Evolutionary conservation across 2,329 filamentous ascomycete species (phyloP).

Genomic region (Alternaria dauci): DNA sequence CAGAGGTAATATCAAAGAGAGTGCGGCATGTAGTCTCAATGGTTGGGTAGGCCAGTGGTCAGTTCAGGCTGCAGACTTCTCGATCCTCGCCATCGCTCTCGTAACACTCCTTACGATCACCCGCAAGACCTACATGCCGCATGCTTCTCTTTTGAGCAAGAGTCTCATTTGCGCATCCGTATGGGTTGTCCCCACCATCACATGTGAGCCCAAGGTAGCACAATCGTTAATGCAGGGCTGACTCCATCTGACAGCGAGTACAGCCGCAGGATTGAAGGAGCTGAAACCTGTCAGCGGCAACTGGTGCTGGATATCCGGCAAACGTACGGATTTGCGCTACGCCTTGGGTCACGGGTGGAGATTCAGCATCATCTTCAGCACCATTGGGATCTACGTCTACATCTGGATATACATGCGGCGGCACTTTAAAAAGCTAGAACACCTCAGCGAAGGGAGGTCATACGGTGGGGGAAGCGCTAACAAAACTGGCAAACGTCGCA

Average conservation of each 20-base stretch:
- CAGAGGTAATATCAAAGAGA: conserved; percentile 33
- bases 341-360: conserved; percentile 10
- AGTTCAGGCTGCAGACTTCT: conserved; percentile 49
- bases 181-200: conserved; percentile 51
- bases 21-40: conserved; percentile 53
- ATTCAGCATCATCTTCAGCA: conserved; percentile 11
- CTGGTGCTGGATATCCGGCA: conserved; percentile 16
- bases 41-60: conserved; percentile 58
- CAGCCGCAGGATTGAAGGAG: conserved; percentile 6
- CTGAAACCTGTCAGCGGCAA: conserved; percentile 13
- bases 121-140: conserved; percentile 46
- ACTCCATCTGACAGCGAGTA: conserved; percentile 5
- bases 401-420: conserved; percentile 12
- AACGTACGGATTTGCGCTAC: conserved; percentile 10
- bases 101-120: conserved; percentile 54
- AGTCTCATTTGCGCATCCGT: conserved; percentile 49
- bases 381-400: conserved; percentile 12
- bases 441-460: background rate
- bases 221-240: background rate
- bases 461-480: conserved; percentile 2
- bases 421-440: conserved; percentile 3
- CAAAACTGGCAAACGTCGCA: conserved; percentile 1
- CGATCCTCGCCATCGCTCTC: conserved; percentile 57
- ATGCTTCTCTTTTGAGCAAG: conserved; percentile 39
- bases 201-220: background rate